Evolutionary conservation across 805 yeast species (phyloP).

Genomic region (Kuraishia capsulata): DNA sequence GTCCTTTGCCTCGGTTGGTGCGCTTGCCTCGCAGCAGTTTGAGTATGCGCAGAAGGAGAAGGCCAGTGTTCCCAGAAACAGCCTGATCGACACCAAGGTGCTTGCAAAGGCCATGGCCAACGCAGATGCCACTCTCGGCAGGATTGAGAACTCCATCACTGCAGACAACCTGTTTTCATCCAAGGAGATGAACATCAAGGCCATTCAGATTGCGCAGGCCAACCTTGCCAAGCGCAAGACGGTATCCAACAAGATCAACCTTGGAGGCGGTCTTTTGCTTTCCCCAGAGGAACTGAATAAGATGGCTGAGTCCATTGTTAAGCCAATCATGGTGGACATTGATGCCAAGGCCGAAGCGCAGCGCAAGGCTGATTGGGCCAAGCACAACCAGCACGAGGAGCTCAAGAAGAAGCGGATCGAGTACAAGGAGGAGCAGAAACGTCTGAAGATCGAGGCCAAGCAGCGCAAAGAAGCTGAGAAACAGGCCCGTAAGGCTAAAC

Average conservation of each 20-base stretch:
- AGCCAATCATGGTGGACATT: conserved; percentile 76
- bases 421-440: conserved; percentile 26
- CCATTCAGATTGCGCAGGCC: conserved; percentile 68
- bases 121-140: conserved; percentile 26
- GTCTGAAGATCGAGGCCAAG: conserved; percentile 26
- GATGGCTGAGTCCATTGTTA: conserved; percentile 71
- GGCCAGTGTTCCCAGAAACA: conserved; percentile 24
- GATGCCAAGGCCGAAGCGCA: conserved; percentile 60
- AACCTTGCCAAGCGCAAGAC: conserved; percentile 48
- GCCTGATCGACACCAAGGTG: conserved; percentile 31
- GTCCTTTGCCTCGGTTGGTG: conserved; percentile 45
- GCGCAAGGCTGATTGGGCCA: conserved; percentile 43
- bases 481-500: conserved; percentile 31
- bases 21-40: conserved; percentile 44
- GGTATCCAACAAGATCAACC: conserved; percentile 47
- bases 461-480: conserved; percentile 20
- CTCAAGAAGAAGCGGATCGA: conserved; percentile 27
- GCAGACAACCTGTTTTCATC: conserved; percentile 16
- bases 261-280: conserved; percentile 86
- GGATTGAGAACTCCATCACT: conserved; percentile 16
- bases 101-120: conserved; percentile 42
- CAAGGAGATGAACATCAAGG: conserved; percentile 48
- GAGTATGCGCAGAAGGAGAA: conserved; percentile 36
- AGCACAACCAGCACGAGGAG: conserved; percentile 28
- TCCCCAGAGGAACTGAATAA: conserved; percentile 66